Conservation (phyloP, 768 basidiomycete species). For the Serendipita sp. region DNA sequence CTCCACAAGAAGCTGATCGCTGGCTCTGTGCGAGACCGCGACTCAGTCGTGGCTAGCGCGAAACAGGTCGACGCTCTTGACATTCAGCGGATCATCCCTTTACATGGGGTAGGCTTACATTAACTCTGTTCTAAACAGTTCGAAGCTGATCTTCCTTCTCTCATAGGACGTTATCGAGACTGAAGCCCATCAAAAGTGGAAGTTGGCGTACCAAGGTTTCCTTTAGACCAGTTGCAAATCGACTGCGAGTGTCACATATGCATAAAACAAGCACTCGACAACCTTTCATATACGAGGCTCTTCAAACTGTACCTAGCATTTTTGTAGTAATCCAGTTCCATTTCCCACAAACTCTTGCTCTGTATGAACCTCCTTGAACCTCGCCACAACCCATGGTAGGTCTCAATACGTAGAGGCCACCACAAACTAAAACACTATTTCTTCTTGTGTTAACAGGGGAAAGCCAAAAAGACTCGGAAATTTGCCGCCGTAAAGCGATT, state of each 20-base stretch:
- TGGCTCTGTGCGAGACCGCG: neutral
- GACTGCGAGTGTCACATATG: no score
- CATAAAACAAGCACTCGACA: no score
- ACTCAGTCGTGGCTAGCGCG: neutral
- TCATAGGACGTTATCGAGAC: conserved; percentile 1
- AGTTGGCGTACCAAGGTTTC: neutral
- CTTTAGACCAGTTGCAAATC: neutral
- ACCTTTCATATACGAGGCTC: no score
- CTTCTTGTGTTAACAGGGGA: conserved; percentile 42
- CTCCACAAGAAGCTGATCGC: conserved; percentile 3
- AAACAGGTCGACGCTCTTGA: neutral
- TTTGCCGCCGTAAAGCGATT: conserved; percentile 90
- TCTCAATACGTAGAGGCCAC: no score
- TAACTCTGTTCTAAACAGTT: no score
- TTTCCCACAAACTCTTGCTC: no score
- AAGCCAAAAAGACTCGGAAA: conserved; percentile 86
- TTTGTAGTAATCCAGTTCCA: no score
- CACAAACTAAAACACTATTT: no score
- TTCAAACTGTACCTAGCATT: no score
- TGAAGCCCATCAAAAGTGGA: conserved; percentile 2
- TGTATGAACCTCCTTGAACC: no score
- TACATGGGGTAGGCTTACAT: conserved; percentile 2
- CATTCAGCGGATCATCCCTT: neutral
- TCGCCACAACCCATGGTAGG: no score
- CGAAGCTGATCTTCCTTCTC: neutral